Percentiles rank a stretch among this genome's conserved stretches.
Evolutionary conservation across 345 rosid genomes (phyloP).

Genomic region (Hibiscus tridactylites): DNA sequence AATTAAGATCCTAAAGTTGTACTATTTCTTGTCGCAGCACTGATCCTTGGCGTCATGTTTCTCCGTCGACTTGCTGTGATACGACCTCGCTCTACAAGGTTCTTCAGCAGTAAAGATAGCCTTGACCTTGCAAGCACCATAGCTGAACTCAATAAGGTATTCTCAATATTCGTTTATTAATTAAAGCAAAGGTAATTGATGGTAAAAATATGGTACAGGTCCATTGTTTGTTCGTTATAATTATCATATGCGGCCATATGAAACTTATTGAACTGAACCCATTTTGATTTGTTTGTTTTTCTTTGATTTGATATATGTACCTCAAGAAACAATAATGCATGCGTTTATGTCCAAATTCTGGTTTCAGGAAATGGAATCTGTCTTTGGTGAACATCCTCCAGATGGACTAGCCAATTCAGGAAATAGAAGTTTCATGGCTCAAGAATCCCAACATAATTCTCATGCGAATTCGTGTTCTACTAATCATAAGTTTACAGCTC

Average conservation of each 20-base stretch:
- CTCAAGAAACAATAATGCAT: neutral
- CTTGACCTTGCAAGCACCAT: conserved; percentile 23
- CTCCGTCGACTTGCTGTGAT: conserved; percentile 29
- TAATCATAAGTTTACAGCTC: conserved; percentile 6
- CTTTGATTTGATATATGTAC: neutral
- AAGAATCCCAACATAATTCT: conserved; percentile 23
- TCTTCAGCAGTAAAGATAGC: conserved; percentile 22
- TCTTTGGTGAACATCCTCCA: conserved; percentile 70
- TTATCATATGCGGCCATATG: neutral
- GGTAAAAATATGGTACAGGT: neutral
- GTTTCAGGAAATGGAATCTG: conserved; percentile 70
- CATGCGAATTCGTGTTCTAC: conserved; percentile 15
- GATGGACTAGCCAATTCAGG: conserved; percentile 35
- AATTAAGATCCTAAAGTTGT: neutral
- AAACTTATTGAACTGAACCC: neutral
- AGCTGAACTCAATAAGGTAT: conserved; percentile 52
- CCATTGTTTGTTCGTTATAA: neutral
- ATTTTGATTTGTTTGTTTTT: neutral
- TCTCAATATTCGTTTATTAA: neutral
- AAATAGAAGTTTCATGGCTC: conserved; percentile 12
- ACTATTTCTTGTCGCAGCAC: neutral
- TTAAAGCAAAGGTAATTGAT: neutral
- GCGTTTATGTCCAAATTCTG: neutral
- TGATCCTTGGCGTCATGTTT: conserved; percentile 23
- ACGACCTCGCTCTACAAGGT: conserved; percentile 27